A percentile compares a stretch with the other conserved stretches of the same genome.
Evolutionary conservation across 345 rosid genomes (phyloP).

Genomic region (Combretum micranthum): DNA sequence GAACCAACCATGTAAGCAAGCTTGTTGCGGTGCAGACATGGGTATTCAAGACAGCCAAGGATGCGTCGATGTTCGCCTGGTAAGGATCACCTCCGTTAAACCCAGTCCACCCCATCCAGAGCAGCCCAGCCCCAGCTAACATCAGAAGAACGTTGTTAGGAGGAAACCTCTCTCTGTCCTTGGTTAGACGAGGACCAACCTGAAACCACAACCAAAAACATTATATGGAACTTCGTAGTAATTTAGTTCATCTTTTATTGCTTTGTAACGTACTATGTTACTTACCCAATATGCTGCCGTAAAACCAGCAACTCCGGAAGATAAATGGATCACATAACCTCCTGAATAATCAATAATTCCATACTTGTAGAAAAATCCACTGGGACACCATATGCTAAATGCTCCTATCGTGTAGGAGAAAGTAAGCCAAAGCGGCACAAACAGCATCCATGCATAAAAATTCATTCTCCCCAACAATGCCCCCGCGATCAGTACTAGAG

Average conservation of each 20-base stretch:
- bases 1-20: slow-evolving; percentile 35
- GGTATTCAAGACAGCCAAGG: slow-evolving; percentile 41
- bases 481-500: slow-evolving; percentile 30
- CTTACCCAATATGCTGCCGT: slow-evolving; percentile 45
- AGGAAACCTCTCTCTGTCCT: slow-evolving; percentile 42
- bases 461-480: slow-evolving; percentile 35
- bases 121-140: slow-evolving; percentile 43
- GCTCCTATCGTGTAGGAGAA: slow-evolving; percentile 38
- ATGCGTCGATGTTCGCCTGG: slow-evolving; percentile 21
- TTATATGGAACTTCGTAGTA: neutral
- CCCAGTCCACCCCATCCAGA: slow-evolving; percentile 57
- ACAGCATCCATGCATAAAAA: slow-evolving; percentile 45
- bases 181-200: slow-evolving; percentile 43
- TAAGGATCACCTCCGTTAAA: slow-evolving; percentile 57
- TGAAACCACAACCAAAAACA: neutral
- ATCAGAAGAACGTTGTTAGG: slow-evolving; percentile 43
- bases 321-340: slow-evolving; percentile 44
- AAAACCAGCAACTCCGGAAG: slow-evolving; percentile 42
- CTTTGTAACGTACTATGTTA: neutral
- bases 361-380: slow-evolving; percentile 23
- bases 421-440: slow-evolving; percentile 43
- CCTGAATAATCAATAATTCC: slow-evolving; percentile 44
- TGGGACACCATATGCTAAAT: slow-evolving; percentile 28
- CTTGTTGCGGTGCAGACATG: slow-evolving; percentile 45
- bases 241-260: neutral